Base-by-base conservation (phyloP, 768 basidiomycete species). In the Lyophyllum semitale region DNA sequence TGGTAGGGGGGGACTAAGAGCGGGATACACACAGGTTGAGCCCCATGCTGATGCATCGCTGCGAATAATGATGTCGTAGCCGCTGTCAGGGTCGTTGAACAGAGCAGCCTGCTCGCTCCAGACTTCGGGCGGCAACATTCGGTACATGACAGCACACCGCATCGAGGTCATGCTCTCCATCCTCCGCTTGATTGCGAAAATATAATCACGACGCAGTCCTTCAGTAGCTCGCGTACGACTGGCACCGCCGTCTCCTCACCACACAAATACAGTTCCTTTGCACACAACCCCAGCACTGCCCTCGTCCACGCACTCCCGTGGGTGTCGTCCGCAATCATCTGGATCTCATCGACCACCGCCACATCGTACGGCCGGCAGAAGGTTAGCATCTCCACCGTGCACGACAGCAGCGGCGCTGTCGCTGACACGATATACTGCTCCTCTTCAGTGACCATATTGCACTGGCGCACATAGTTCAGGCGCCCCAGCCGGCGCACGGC, bases 31-130 rank as follows among this genome's bases (percentile, higher is more conserved):
- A 98, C 97, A 99, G 72, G 66, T 99, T 98, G 20, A 99, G 79
- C 0, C 97, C 97, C 94, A 99, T 95, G 1, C 97, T 95, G 46
- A 98, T 88, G 0, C 94, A 65, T 99, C 97, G 62, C 91, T 95
- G 1, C 93, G 97, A 15, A 98, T 84, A 37, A 99, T 79, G 2
- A 98, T 87, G 62, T 96, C 91, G 63, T 90, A 91, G 1, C 84
- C 87, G n/a, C 88, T 91, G 38, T 83, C 66, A 0, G 84, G 84
- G 56, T 92, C 84, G 63, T 99, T 98, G 79, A 98, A 98, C 32
- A 93, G 78, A 8, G 84, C 83, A 1, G 97, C 97, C 68, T 98
- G 96, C 64, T 95, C 91, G 55, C 87, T 93, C 30, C 95, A 78
- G 49, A 93, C 84, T 69, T 98, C 95, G 0, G 96, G 95, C 0